phyloP scores from a whole-genome alignment of 192 early-diverging fungal genomes.

The Podila clonocystis region DNA sequence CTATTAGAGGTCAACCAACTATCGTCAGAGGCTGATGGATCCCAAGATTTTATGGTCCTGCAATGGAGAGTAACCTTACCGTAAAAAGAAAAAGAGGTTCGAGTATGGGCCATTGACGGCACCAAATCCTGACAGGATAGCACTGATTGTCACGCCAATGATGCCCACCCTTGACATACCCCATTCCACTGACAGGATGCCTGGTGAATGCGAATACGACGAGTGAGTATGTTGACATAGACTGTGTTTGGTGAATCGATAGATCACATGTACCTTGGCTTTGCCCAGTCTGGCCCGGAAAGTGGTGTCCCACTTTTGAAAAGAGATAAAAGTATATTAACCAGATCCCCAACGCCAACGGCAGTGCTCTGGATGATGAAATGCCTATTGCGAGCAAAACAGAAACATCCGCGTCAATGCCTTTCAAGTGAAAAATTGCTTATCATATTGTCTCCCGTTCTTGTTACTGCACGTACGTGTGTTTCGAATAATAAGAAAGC shows the following conservation, averaged over 20 bases:
- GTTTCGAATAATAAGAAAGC: conserved; percentile 66
- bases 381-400: conserved; percentile 24
- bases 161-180: conserved; percentile 87
- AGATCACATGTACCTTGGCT: conserved; percentile 17
- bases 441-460: too few species aligned
- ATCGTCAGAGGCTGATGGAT: neutral
- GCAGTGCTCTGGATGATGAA: conserved; percentile 29
- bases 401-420: too few species aligned
- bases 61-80: conserved; percentile 53
- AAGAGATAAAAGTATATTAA: conserved; percentile 64
- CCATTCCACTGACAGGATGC: conserved; percentile 64
- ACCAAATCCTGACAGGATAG: conserved; percentile 92
- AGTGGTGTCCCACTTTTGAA: conserved; percentile 66
- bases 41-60: too few species aligned
- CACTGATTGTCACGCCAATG: conserved; percentile 94
- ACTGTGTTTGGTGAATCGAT: neutral
- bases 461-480: conserved; percentile 21
- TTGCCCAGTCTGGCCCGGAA: conserved; percentile 61
- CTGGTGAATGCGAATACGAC: conserved; percentile 11
- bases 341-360: conserved; percentile 41
- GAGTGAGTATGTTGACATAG: conserved; percentile 7
- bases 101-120: conserved; percentile 93
- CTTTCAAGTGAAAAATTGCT: too few species aligned
- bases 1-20: conserved; percentile 10
- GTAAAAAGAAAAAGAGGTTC: conserved; percentile 83